Conservation (phyloP, 2,329 filamentous ascomycete genomes). For the Colletotrichum somersetense region DNA sequence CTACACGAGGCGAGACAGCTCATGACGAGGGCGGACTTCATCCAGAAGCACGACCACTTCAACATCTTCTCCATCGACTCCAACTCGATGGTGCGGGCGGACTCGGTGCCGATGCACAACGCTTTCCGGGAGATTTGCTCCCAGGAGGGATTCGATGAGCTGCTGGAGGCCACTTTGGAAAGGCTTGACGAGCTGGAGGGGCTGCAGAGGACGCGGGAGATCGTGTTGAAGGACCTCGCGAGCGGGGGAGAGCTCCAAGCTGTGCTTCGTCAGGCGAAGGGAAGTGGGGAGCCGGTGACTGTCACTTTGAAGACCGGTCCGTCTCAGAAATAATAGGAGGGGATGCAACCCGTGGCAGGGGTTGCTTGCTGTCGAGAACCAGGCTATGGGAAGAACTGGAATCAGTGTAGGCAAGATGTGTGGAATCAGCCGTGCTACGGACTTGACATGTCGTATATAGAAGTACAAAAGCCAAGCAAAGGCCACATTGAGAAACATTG, state of each 20-base stretch:
- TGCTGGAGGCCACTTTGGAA: conserved; percentile 64
- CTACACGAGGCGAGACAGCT: conserved; percentile 63
- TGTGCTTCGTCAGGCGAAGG: conserved; percentile 2
- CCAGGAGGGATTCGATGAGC: conserved; percentile 64
- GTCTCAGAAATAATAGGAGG: not conserved
- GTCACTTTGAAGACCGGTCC: conserved; percentile 7
- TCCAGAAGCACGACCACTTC: conserved; percentile 67
- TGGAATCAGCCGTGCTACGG: not conserved
- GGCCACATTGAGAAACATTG: not conserved
- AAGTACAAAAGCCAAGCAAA: not conserved
- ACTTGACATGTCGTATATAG: not conserved
- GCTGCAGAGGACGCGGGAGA: conserved; percentile 65
- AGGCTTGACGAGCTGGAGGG: conserved; percentile 67
- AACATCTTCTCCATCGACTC: conserved; percentile 71
- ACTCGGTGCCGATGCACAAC: conserved; percentile 69
- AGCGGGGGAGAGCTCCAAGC: conserved; percentile 14
- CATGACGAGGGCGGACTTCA: conserved; percentile 70
- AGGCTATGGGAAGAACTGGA: not conserved
- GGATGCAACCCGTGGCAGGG: not conserved
- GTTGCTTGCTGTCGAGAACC: not conserved
- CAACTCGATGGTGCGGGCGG: conserved; percentile 66
- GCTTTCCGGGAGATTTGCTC: conserved; percentile 67
- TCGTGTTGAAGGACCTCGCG: conserved; percentile 63
- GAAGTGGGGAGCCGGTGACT: not conserved
- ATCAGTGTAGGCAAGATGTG: not conserved